Evolutionary conservation across 345 rosid species (phyloP).

Genomic region (Linum tenue): DNA sequence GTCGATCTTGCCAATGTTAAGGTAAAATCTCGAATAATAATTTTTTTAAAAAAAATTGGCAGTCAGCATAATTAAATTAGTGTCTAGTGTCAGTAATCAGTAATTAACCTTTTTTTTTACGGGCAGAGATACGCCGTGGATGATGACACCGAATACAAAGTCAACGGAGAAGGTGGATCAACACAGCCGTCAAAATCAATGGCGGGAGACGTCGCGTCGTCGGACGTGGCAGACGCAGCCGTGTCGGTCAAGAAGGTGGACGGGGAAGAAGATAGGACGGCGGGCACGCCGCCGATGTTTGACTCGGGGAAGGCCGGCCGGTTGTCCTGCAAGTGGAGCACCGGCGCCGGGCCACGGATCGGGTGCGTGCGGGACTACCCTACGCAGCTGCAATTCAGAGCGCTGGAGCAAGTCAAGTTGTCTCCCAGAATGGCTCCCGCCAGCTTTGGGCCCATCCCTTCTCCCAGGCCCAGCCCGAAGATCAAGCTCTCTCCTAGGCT

Average conservation of each 20-base stretch:
- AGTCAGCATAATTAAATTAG: not conserved
- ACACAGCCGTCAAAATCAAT: no score
- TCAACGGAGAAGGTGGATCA: no score
- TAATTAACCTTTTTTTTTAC: not conserved
- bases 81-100: not conserved
- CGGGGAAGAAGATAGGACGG: no score
- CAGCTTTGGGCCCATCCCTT: slow-evolving; percentile 33
- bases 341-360: slow-evolving; percentile 37
- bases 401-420: slow-evolving; percentile 32
- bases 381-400: slow-evolving; percentile 25
- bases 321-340: slow-evolving; percentile 26
- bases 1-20: slow-evolving; percentile 75
- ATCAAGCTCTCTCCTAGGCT: slow-evolving; percentile 38
- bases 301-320: slow-evolving; percentile 6
- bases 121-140: slow-evolving; percentile 59
- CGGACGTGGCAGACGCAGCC: no score
- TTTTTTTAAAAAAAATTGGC: not conserved
- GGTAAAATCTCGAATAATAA: slow-evolving; percentile 28
- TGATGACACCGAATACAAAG: slow-evolving; percentile 30
- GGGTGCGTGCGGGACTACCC: slow-evolving; percentile 38
- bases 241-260: no score
- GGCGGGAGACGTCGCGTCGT: no score
- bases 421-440: slow-evolving; percentile 21
- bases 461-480: slow-evolving; percentile 46
- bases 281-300: slow-evolving; percentile 1